Base-by-base conservation (phyloP, 73 alveolate species). In the Loxodes magnus region DNA sequence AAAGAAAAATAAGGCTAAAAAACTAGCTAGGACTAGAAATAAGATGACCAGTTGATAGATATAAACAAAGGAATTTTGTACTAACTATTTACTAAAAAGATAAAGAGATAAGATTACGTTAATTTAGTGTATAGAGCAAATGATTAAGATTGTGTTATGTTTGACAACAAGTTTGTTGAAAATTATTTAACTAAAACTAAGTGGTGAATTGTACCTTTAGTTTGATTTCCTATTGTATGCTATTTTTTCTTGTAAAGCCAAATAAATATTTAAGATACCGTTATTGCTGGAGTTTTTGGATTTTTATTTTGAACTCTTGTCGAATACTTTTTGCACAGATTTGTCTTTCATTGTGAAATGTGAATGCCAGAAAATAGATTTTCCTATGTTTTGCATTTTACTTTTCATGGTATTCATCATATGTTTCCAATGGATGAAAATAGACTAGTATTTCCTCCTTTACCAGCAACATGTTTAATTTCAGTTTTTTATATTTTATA, bases 331-430 rank as follows among this genome's bases (percentile, higher is more conserved):
- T 46, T 76, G 26, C 90, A 76, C 39, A 28, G 90, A 51, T 76
- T 55, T 36, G 36, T 59, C 7, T 67, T 76, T 56, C 90, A 76
- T 29, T 41, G 63, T 29, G 90, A 76, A 55, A 43, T 17, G 16
- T 26, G 48, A 35, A 60, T 76, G 2, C 79, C 74, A 3, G 67
- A 50, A 35, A 64, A 54, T 35, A 29, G 34, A 16, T 14, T 25
- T 30, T 37, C 30, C 26, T 35, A 12, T 44, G 31, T 35, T 3
- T 30, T 54, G 15, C 90, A 76, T 56, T 76, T 57, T 63, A 16
- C 52, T 5, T 16, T 49, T 4, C 90, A 76, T 41, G 90, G 90
- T 16, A 67, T 76, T 0, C 90, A 76, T 44, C 90, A 76, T 44
- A 84, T 84, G 16, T 76, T 52, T 75, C 90, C 90, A 4, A 48